These are phyloP conservation scores for Atkinsonella hypoxylon DNA, from an alignment of 2,329 filamentous ascomycete species.

Conservation along the genomic window DNA sequence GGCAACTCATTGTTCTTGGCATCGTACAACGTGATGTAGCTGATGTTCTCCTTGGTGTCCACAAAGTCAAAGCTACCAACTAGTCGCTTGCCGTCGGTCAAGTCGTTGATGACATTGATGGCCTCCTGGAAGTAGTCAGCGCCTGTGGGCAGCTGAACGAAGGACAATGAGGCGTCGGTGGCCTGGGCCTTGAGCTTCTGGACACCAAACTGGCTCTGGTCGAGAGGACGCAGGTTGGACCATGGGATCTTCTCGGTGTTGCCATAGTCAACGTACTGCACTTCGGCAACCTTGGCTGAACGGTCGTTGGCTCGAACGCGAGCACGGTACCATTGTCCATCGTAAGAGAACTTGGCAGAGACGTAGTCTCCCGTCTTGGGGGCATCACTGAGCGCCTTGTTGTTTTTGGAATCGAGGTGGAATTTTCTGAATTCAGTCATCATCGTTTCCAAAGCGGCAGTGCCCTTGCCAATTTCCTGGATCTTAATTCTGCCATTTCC, in stretches of 20 bases:
- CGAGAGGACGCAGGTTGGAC: conserved; percentile 70
- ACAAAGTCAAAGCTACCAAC: conserved; percentile 87
- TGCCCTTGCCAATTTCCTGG: conserved; percentile 80
- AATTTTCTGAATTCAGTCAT: conserved; percentile 89
- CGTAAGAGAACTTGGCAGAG: conserved; percentile 78
- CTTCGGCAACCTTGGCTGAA: conserved; percentile 74
- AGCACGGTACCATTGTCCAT: conserved; percentile 90
- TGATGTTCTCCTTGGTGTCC: conserved; percentile 63
- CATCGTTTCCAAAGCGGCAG: conserved; percentile 69
- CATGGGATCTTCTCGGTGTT: conserved; percentile 86
- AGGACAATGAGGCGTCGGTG: conserved; percentile 72
- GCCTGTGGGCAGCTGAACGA: conserved; percentile 75
- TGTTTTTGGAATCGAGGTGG: conserved; percentile 76
- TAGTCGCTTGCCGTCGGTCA: conserved; percentile 63
- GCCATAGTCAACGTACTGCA: conserved; percentile 92
- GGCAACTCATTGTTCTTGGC: conserved; percentile 45
- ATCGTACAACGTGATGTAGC: conserved; percentile 84
- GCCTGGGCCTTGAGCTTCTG: conserved; percentile 83
- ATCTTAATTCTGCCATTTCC: conserved; percentile 73
- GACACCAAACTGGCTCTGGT: conserved; percentile 63
- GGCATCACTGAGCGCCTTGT: conserved; percentile 55
- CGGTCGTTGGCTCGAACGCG: conserved; percentile 88
- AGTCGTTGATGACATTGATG: conserved; percentile 60
- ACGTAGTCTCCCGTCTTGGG: conserved; percentile 90
- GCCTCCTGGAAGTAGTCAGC: conserved; percentile 77